Evolutionary conservation across 495 filamentous ascomycete species (phyloP).

Genomic region (Hypoxylon trugodes): DNA sequence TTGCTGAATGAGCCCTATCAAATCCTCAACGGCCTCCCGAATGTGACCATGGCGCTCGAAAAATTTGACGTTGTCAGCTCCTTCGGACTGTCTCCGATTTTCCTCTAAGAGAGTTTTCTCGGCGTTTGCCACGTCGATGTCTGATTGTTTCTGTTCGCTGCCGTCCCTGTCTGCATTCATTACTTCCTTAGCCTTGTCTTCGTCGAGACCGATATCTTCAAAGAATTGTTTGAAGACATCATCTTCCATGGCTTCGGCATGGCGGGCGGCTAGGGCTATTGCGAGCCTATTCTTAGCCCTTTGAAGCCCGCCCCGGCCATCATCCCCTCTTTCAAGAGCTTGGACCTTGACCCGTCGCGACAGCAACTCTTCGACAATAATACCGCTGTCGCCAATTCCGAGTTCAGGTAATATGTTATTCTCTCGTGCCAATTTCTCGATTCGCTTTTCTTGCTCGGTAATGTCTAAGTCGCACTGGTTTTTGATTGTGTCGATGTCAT

Average conservation of each 20-base stretch:
- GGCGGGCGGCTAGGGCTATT: constrained; percentile 11
- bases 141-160: not conserved
- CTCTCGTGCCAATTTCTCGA: constrained; percentile 8
- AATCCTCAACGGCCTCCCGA: constrained; percentile 49
- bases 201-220: constrained; percentile 23
- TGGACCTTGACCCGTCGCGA: constrained; percentile 14
- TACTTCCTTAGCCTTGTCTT: constrained; percentile 19
- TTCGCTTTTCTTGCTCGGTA: constrained; percentile 33
- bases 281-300: constrained; percentile 21
- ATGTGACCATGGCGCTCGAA: constrained; percentile 40
- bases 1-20: constrained; percentile 46
- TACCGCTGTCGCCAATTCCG: constrained; percentile 28
- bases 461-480: constrained; percentile 37
- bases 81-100: constrained; percentile 3
- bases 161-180: constrained; percentile 1
- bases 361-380: constrained; percentile 22
- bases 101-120: constrained; percentile 13
- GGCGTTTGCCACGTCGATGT: constrained; percentile 9
- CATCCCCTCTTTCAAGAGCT: constrained; percentile 21
- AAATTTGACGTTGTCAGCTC: constrained; percentile 35
- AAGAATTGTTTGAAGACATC: constrained; percentile 34
- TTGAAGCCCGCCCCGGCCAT: constrained; percentile 23
- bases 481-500: constrained; percentile 30
- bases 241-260: constrained; percentile 14
- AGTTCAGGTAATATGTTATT: constrained; percentile 16